Evolutionary conservation across 73 alveolate genomes (phyloP).

Genomic region (Tetrahymena borealis): DNA sequence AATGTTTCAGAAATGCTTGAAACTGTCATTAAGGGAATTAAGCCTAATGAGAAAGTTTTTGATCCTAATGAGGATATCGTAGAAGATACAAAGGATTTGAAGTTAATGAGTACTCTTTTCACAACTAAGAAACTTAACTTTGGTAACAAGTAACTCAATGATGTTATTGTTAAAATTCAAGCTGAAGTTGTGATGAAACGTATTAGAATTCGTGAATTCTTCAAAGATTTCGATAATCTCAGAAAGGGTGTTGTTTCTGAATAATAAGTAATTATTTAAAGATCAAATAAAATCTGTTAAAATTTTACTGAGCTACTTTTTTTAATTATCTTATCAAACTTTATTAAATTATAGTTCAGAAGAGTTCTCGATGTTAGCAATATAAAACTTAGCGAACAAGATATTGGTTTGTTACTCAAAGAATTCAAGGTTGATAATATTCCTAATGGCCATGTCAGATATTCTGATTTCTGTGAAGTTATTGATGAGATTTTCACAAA

Average conservation of each 20-base stretch:
- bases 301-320: no score
- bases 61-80: slow-evolving; percentile 31
- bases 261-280: not conserved
- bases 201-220: slow-evolving; percentile 81
- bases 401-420: slow-evolving; percentile 55
- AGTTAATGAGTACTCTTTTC: slow-evolving; percentile 45
- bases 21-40: slow-evolving; percentile 40
- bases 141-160: slow-evolving; percentile 42
- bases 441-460: slow-evolving; percentile 59
- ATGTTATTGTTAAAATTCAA: slow-evolving; percentile 75
- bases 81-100: slow-evolving; percentile 40
- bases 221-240: slow-evolving; percentile 80
- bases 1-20: slow-evolving; percentile 78
- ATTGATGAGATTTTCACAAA: slow-evolving; percentile 69
- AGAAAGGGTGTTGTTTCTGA: slow-evolving; percentile 81
- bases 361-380: slow-evolving; percentile 71
- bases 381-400: slow-evolving; percentile 70
- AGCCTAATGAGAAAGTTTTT: slow-evolving; percentile 23
- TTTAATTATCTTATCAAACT: not conserved
- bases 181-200: slow-evolving; percentile 80
- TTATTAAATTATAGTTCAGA: slow-evolving; percentile 47
- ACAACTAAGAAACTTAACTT: slow-evolving; percentile 24
- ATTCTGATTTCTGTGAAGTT: slow-evolving; percentile 60
- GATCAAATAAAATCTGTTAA: not conserved
- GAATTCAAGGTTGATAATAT: slow-evolving; percentile 52